These are phyloP conservation scores for Coniella vitis DNA, from an alignment of 2,329 filamentous ascomycete genomes.

Conservation along the genomic window DNA sequence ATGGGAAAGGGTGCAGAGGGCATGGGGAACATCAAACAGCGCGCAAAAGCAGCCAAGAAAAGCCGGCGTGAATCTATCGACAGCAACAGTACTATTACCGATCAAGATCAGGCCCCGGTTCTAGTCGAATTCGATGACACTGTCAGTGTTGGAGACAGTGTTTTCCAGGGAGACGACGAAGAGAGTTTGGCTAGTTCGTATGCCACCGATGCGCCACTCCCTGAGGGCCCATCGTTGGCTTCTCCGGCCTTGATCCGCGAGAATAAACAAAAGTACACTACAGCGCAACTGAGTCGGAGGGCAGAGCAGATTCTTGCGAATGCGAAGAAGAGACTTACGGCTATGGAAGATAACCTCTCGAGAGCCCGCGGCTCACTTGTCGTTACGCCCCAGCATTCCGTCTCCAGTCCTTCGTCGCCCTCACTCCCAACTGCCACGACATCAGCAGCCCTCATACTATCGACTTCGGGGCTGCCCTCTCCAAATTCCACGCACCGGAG, in stretches of 20 bases:
- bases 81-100: slow-evolving; percentile 55
- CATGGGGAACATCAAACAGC: slow-evolving; percentile 37
- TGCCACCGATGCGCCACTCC: slow-evolving; percentile 34
- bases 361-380: slow-evolving; percentile 67
- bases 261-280: slow-evolving; percentile 59
- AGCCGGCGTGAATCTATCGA: slow-evolving; percentile 51
- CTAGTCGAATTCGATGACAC: slow-evolving; percentile 58
- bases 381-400: slow-evolving; percentile 52
- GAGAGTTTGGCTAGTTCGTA: slow-evolving; percentile 57
- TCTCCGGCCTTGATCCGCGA: slow-evolving; percentile 18
- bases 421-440: slow-evolving; percentile 42
- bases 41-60: slow-evolving; percentile 34
- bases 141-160: slow-evolving; percentile 56
- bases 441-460: slow-evolving; percentile 29
- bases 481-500: slow-evolving; percentile 43
- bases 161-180: slow-evolving; percentile 62
- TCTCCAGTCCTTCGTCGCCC: slow-evolving; percentile 45
- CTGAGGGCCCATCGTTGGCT: not conserved
- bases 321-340: slow-evolving; percentile 80
- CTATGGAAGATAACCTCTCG: slow-evolving; percentile 87
- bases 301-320: slow-evolving; percentile 89
- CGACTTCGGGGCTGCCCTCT: slow-evolving; percentile 22
- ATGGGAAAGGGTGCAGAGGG: slow-evolving; percentile 24
- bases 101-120: slow-evolving; percentile 35
- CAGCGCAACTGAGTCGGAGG: slow-evolving; percentile 68